These are phyloP conservation scores for Crithidia fasciculata DNA, from an alignment of 208 protist genomes.

Conservation along the genomic window DNA sequence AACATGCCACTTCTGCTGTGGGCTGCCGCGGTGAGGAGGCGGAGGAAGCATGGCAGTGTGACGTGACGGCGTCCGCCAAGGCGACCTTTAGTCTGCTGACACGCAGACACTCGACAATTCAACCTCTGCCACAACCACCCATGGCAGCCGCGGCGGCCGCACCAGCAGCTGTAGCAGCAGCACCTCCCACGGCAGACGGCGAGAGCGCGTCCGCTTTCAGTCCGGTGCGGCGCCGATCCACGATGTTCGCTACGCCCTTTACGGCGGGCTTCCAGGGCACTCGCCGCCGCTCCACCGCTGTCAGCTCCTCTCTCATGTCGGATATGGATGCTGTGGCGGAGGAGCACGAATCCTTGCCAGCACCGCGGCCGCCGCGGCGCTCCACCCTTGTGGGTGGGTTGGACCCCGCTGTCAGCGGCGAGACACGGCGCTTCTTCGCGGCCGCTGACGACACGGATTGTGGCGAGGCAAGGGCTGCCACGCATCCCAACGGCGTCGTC, in stretches of 20 bases:
- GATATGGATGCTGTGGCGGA: not conserved
- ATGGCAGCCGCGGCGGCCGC: too few relatives aligned
- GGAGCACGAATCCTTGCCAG: not conserved
- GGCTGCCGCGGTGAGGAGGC: not conserved
- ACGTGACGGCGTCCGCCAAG: not conserved
- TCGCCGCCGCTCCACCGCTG: not conserved
- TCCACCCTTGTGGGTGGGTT: not conserved
- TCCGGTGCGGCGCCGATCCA: not conserved
- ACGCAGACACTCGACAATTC: not conserved
- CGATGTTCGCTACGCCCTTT: not conserved
- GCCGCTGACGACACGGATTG: not conserved
- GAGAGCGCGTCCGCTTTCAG: not conserved
- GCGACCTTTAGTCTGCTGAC: conserved; percentile 7
- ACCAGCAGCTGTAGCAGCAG: not conserved
- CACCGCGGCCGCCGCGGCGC: not conserved
- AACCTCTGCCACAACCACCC: not conserved
- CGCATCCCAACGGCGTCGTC: not conserved
- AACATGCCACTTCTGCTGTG: too few relatives aligned
- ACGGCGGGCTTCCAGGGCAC: not conserved
- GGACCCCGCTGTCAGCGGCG: not conserved
- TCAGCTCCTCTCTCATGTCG: not conserved
- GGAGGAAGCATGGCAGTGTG: not conserved
- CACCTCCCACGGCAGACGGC: not conserved
- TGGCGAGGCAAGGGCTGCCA: not conserved
- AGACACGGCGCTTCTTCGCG: not conserved